phyloP scores from a whole-genome alignment of 2,329 filamentous ascomycete species.

The Botrytis fabae region DNA sequence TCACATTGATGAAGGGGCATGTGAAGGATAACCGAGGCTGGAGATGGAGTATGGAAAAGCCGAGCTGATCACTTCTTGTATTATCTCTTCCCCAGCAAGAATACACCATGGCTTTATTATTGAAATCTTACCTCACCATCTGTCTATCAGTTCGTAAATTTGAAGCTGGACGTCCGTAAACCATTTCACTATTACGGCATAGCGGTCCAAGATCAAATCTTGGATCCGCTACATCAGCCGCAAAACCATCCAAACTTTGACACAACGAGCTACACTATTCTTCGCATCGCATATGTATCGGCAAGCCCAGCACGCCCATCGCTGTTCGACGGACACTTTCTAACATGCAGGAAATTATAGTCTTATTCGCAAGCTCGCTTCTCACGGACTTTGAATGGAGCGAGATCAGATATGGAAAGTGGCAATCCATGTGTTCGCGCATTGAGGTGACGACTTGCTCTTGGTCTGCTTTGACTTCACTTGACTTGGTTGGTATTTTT shows the following conservation, averaged over 20 bases:
- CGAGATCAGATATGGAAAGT: constrained; percentile 12
- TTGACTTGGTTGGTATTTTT: constrained; percentile 1
- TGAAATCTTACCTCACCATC: neutral
- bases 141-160: neutral
- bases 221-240: constrained; percentile 10
- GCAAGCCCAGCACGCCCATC: neutral
- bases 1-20: neutral
- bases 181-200: neutral
- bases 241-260: constrained; percentile 11
- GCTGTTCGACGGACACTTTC: neutral
- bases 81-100: neutral
- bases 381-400: constrained; percentile 14
- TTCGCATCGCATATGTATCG: neutral
- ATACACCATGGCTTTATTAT: too few relatives aligned
- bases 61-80: constrained; percentile 2
- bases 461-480: constrained; percentile 15
- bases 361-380: constrained; percentile 4
- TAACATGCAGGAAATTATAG: neutral
- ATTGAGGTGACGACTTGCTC: constrained; percentile 10
- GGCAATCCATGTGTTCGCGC: neutral
- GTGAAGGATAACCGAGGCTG: neutral
- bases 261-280: neutral
- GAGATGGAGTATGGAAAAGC: neutral
- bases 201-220: constrained; percentile 5
- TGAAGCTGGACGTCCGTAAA: constrained; percentile 18